phyloP scores from a whole-genome alignment of 2,329 filamentous ascomycete species.

The Cladosporium sphaerospermum region DNA sequence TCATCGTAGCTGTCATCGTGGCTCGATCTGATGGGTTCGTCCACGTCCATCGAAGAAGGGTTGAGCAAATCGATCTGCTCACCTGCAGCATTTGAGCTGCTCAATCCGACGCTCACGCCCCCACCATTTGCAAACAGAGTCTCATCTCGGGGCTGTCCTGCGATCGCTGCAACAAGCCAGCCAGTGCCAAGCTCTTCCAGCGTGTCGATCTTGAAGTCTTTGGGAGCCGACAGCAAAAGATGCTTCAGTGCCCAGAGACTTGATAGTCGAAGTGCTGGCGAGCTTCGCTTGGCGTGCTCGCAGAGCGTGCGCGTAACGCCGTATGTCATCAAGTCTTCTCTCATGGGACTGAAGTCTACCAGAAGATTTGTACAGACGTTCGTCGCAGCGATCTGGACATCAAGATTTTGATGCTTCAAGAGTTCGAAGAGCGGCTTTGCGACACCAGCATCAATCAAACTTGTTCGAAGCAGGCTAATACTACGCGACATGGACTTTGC shows the following conservation, averaged over 20 bases:
- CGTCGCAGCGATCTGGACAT: conserved; percentile 81
- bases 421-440: conserved; percentile 70
- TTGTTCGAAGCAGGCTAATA: conserved; percentile 75
- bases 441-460: conserved; percentile 78
- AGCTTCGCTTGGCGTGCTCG: conserved; percentile 73
- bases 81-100: conserved; percentile 52
- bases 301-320: conserved; percentile 74
- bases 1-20: conserved; percentile 21
- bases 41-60: conserved; percentile 35
- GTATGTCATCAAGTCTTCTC: conserved; percentile 67
- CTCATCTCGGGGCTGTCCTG: conserved; percentile 43
- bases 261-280: conserved; percentile 73
- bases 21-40: conserved; percentile 18
- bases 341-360: conserved; percentile 84
- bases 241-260: conserved; percentile 94
- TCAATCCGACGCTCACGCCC: conserved; percentile 34
- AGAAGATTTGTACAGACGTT: conserved; percentile 79
- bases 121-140: conserved; percentile 35
- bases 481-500: conserved; percentile 78
- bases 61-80: conserved; percentile 57
- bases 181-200: conserved; percentile 69
- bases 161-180: conserved; percentile 77
- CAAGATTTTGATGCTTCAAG: conserved; percentile 65
- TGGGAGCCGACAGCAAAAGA: conserved; percentile 65
- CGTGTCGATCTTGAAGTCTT: conserved; percentile 68